Evolutionary conservation across 2,329 filamentous ascomycete species (phyloP), one percentile per base, ranked within the genome.

Genomic region (Diaporthe velutina): DNA sequence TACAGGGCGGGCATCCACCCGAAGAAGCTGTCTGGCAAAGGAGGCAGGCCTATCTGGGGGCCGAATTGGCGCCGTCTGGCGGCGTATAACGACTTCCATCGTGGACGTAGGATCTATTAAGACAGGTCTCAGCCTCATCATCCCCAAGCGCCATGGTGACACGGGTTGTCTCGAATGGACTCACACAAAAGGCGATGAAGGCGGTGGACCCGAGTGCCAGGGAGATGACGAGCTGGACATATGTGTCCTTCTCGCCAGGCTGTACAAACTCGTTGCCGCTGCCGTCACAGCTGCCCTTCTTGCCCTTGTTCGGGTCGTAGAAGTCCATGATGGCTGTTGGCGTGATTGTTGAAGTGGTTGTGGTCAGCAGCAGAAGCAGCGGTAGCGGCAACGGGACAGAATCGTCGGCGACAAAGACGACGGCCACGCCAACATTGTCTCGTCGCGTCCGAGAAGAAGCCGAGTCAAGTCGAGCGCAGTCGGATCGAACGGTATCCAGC

Each of bases 1-100:
- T 95, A 97, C 54, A 99, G 85, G 4, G 92, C 91, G 2, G 95
- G 92, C 61, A 99, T 97, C 97, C 97, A 99, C 80, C 96, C 96
- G 78, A 98, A 94, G 80, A 98, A 92, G 60, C 91, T 93, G 81
- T 96, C 91, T 25, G 96, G 94, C 13, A 99, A 90, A 45, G 93
- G 89, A 9, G 97, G 97, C 28, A 98, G 88, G 40, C 88, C 84
- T 76, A 88, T 84, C 13, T 61, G 71, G 52, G 86, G 86, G 80
- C 92, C 88, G 78, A 91, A 91, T 77, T 94, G 92, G 79, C 93
- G 92, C 84, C 96, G 97, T 74, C 97, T 92, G 61, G 97, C 97
- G 42, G 95, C 93, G 83, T 98, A 99, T 1, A 99, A 89, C 30
- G 92, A 90, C 66, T 94, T 93, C 97, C 97, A 99, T 91, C 95